A percentile compares a stretch with the other conserved stretches of the same genome.
phyloP scores from a whole-genome alignment of 768 basidiomycete genomes.

The Piloderma croceum region DNA sequence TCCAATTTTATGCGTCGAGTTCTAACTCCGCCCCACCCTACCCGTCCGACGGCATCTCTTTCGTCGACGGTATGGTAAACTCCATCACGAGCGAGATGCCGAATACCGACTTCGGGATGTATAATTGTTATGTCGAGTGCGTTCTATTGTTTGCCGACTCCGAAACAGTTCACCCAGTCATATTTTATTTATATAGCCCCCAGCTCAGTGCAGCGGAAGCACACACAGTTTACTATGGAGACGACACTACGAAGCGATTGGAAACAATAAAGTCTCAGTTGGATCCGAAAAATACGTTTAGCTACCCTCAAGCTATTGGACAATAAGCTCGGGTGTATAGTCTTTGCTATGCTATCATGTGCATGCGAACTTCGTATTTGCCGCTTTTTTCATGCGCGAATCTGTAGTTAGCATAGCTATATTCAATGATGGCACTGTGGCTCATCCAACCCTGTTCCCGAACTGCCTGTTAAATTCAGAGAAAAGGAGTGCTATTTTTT shows the following conservation, averaged over 20 bases:
- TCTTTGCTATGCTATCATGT: too few species aligned
- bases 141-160: background rate
- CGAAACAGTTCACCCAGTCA: background rate
- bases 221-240: constrained; percentile 33
- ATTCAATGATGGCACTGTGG: too few species aligned
- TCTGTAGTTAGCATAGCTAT: too few species aligned
- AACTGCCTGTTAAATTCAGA: too few species aligned
- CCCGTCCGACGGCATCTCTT: constrained; percentile 38
- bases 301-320: constrained; percentile 33
- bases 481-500: too few species aligned
- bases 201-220: too few species aligned
- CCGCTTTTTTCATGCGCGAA: too few species aligned
- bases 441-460: too few species aligned
- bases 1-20: too few species aligned
- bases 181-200: constrained; percentile 20
- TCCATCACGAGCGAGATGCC: constrained; percentile 9
- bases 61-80: constrained; percentile 36
- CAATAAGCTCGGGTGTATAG: too few species aligned
- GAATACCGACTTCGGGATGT: constrained; percentile 7
- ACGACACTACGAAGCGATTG: constrained; percentile 26
- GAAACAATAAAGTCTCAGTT: constrained; percentile 24
- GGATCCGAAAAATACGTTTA: constrained; percentile 34
- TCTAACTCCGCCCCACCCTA: constrained; percentile 39
- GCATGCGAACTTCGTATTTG: too few species aligned
- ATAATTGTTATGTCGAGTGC: too few species aligned